Evolutionary conservation across 805 yeast species (phyloP).

Genomic region (Zygotorulaspora chibaensis): DNA sequence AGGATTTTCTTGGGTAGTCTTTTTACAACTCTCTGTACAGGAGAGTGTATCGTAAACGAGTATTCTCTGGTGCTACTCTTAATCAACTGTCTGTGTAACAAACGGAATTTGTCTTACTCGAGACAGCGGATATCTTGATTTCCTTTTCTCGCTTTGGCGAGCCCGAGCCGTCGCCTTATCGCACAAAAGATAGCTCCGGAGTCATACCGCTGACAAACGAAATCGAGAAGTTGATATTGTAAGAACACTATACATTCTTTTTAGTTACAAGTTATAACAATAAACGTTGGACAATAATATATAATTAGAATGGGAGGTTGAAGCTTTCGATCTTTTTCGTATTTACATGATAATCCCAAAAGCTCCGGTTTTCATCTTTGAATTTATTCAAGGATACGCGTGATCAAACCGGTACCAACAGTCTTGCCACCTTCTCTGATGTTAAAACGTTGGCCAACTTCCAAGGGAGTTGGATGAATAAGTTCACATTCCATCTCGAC

Average conservation of each 20-base stretch:
- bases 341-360: constrained; percentile 11
- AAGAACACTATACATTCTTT: no score
- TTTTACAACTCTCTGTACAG: no score
- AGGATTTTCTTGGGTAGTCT: neutral
- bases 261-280: neutral
- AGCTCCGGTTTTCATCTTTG: neutral
- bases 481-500: constrained; percentile 91
- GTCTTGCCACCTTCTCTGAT: constrained; percentile 99
- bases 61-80: no score
- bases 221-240: no score
- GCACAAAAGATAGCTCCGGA: no score
- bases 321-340: neutral
- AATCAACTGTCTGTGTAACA: no score
- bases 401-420: constrained; percentile 97
- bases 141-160: no score
- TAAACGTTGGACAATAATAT: constrained; percentile 5
- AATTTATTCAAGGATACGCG: constrained; percentile 68
- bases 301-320: neutral
- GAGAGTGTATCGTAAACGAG: no score
- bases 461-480: constrained; percentile 87
- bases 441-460: constrained; percentile 97
- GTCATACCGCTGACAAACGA: no score
- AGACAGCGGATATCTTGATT: no score
- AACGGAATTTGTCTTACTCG: no score
- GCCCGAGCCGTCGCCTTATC: no score